Percentiles rank a stretch among this genome's conserved stretches.
Conservation (phyloP, 2,329 filamentous ascomycete species). For the Verticillium isaacii region DNA sequence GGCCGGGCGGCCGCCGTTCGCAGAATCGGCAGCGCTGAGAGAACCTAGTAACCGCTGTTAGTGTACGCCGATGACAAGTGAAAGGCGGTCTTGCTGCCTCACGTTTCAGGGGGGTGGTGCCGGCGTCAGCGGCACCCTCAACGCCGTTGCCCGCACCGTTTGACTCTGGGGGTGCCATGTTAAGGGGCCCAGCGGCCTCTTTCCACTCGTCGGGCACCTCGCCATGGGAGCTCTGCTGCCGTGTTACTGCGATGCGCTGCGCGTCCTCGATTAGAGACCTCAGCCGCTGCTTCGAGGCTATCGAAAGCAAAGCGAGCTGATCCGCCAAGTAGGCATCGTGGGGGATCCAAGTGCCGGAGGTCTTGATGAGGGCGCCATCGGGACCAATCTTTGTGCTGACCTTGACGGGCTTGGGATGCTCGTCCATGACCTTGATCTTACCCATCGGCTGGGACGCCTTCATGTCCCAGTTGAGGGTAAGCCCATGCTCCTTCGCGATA, state of each 20-base stretch:
- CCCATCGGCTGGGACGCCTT: conserved; percentile 43
- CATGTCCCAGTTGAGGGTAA: conserved; percentile 50
- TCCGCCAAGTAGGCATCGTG: conserved; percentile 74
- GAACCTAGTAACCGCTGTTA: conserved; percentile 9
- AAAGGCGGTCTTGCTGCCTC: conserved; percentile 25
- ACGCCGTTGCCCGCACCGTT: conserved; percentile 17
- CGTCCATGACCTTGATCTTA: conserved; percentile 43
- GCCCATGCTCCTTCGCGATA: conserved; percentile 52
- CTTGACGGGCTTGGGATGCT: conserved; percentile 48
- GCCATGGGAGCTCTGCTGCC: conserved; percentile 76
- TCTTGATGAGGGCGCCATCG: conserved; percentile 58
- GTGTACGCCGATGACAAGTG: conserved; percentile 1
- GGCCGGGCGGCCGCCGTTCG: conserved; percentile 38
- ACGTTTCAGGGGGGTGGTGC: conserved; percentile 57
- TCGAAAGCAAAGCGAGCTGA: conserved; percentile 75
- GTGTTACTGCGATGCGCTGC: conserved; percentile 61
- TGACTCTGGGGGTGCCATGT: conserved; percentile 18
- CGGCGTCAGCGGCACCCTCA: conserved; percentile 48
- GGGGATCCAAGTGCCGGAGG: conserved; percentile 66
- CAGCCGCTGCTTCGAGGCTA: conserved; percentile 77
- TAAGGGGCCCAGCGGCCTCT: conserved; percentile 58
- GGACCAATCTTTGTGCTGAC: conserved; percentile 52
- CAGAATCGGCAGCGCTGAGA: conserved; percentile 26
- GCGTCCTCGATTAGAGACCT: conserved; percentile 75
- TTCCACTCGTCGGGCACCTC: conserved; percentile 71